Conservation (phyloP, 805 yeast species). For the Wickerhamomyces pijperi region DNA sequence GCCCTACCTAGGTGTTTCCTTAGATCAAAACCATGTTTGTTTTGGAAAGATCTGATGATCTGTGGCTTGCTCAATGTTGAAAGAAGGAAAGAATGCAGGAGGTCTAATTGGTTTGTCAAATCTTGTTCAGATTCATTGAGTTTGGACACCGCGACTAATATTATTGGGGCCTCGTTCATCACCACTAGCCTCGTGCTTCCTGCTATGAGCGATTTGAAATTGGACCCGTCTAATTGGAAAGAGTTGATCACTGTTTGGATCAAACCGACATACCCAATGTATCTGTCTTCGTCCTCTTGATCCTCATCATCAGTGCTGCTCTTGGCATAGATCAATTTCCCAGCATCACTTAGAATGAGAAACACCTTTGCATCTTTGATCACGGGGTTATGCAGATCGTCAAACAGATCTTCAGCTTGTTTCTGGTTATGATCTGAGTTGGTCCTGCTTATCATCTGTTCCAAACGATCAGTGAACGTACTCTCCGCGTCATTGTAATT, state of each 20-base stretch:
- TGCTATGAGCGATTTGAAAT: slow-evolving; percentile 39
- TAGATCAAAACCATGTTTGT: slow-evolving; percentile 72
- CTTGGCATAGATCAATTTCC: slow-evolving; percentile 78
- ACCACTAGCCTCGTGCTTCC: slow-evolving; percentile 45
- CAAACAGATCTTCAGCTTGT: slow-evolving; percentile 1
- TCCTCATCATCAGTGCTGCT: slow-evolving; percentile 35
- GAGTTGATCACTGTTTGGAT: slow-evolving; percentile 70
- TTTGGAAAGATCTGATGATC: slow-evolving; percentile 53
- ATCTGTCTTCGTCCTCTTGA: slow-evolving; percentile 31
- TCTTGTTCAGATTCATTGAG: slow-evolving; percentile 41
- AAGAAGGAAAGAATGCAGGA: slow-evolving; percentile 67
- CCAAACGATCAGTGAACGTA: slow-evolving; percentile 11
- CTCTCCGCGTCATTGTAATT: slow-evolving; percentile 3
- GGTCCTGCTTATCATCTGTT: slow-evolving; percentile 16
- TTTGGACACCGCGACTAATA: slow-evolving; percentile 59
- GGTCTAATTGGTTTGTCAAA: slow-evolving; percentile 52
- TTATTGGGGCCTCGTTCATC: slow-evolving; percentile 53
- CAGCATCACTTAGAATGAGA: slow-evolving; percentile 72
- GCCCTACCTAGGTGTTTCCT: slow-evolving; percentile 65
- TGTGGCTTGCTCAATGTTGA: slow-evolving; percentile 77
- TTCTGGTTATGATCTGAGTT: slow-evolving; percentile 7
- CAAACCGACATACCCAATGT: slow-evolving; percentile 66
- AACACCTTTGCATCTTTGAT: slow-evolving; percentile 42
- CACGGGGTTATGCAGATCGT: slow-evolving; percentile 8
- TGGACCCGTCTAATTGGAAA: slow-evolving; percentile 35